Evolutionary conservation across 164 flowering plant species (phyloP).

Genomic region (Sextonia rubra): DNA sequence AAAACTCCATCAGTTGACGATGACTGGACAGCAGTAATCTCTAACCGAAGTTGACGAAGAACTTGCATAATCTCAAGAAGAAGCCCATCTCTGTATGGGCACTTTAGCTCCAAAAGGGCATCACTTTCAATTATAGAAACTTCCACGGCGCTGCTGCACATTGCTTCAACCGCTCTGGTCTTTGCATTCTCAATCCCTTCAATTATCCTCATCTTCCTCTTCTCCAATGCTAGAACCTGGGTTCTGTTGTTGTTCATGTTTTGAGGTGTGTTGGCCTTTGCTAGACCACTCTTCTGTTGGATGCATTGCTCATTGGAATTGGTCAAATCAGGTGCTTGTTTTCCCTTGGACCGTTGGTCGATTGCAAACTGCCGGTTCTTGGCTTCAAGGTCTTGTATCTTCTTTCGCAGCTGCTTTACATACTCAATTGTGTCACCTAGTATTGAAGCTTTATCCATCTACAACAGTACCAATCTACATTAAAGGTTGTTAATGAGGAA

Average conservation of each 20-base stretch:
- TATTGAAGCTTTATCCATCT: constrained; percentile 98
- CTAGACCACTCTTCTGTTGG: constrained; percentile 7
- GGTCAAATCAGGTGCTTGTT: constrained; percentile 11
- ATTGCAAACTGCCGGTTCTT: constrained; percentile 33
- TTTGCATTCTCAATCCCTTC: constrained; percentile 39
- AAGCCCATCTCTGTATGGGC: constrained; percentile 65
- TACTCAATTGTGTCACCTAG: constrained; percentile 95
- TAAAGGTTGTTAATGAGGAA: neutral
- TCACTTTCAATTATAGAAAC: constrained; percentile 92
- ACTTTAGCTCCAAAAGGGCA: constrained; percentile 77
- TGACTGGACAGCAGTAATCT: constrained; percentile 63
- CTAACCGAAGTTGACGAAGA: constrained; percentile 59
- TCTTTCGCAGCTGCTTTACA: constrained; percentile 68
- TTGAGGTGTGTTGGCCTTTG: neutral
- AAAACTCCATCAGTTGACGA: constrained; percentile 51
- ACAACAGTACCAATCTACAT: neutral
- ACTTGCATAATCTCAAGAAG: constrained; percentile 70
- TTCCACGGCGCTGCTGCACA: constrained; percentile 34
- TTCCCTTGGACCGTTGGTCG: constrained; percentile 23
- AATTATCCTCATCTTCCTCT: constrained; percentile 58
- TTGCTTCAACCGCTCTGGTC: constrained; percentile 33
- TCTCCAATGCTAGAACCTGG: constrained; percentile 25
- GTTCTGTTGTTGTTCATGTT: constrained; percentile 11
- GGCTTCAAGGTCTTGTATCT: constrained; percentile 73
- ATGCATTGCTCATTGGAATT: constrained; percentile 28